Conservation (phyloP, 2,329 filamentous ascomycete species). For the Mariannaea sp. region DNA sequence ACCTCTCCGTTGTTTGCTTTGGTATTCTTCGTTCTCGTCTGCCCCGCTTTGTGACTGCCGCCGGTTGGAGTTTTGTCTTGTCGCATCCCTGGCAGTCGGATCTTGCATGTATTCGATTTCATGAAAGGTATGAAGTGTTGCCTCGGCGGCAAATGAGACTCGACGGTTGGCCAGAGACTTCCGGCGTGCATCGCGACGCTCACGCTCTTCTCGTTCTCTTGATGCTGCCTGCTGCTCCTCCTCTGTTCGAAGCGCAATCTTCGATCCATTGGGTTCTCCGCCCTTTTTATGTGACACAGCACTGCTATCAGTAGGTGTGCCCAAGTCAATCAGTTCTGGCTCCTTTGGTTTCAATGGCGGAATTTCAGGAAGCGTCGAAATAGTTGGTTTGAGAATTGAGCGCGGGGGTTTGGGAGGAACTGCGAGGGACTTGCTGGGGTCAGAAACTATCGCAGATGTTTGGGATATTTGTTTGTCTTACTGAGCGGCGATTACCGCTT, state of each 20-base stretch:
- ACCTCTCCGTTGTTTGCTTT: constrained; percentile 65
- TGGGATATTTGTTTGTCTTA: constrained; percentile 49
- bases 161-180: constrained; percentile 92
- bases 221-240: constrained; percentile 73
- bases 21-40: constrained; percentile 63
- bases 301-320: constrained; percentile 17
- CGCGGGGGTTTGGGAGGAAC: constrained; percentile 57
- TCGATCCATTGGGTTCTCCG: constrained; percentile 49
- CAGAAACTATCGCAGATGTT: constrained; percentile 19
- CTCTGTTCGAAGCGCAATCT: constrained; percentile 69
- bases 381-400: constrained; percentile 82
- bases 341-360: constrained; percentile 62
- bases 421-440: constrained; percentile 57
- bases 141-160: constrained; percentile 96
- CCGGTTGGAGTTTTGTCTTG: constrained; percentile 66
- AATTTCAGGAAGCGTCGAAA: constrained; percentile 68
- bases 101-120: constrained; percentile 89
- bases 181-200: constrained; percentile 83
- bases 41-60: constrained; percentile 44
- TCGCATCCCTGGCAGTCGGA: constrained; percentile 80
- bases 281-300: constrained; percentile 22
- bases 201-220: constrained; percentile 70
- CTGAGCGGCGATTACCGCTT: constrained; percentile 79
- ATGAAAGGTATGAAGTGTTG: constrained; percentile 96
- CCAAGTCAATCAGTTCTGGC: constrained; percentile 27